Evolutionary conservation across 2,329 filamentous ascomycete species (phyloP), one percentile per base, ranked within the genome.

Genomic region (Apiospora aurea): DNA sequence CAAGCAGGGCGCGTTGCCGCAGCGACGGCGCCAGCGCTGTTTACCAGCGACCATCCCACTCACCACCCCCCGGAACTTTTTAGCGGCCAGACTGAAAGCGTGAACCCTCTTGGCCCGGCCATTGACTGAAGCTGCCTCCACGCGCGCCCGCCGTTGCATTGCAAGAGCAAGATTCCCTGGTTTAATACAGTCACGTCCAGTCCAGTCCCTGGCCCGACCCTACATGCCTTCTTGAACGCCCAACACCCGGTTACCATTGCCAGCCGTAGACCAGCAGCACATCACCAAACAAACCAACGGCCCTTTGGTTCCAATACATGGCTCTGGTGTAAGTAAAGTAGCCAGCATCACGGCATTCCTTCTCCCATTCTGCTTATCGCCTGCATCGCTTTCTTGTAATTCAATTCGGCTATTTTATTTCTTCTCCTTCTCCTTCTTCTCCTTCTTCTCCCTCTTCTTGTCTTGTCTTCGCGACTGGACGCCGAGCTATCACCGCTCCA

Each of bases 81-180:
- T 49, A 61, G 53, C 53, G 53, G 53, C 51, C 53, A 34, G 53
- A 8, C n/a, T 21, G 53, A 38, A 61, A 61, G 53, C 53, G 53
- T 26, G 53, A 57, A 57, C 26, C 51, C 13, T 57, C 51, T 57
- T 57, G 51, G 51, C 26, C 47, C 51, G 51, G 51, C 26, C 51
- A 18, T 34, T 34, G 51, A 61, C 21, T 34, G 51, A 61, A 61
- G 53, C 53, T 61, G 53, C 53, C 26, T 38, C 16, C 29, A 34
- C 34, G 53, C 53, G 29, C 29, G 53, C 53, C 53, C 29, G 53
- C 53, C 53, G 38, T 61, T 61, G 51, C 8, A 38, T 61, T 61
- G 53, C 16, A 61, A 61, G 51, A 53, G 53, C 16, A 61, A 61
- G 51, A 53, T 53, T 53, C 51, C 51, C 51, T 53, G 51, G 24